Evolutionary conservation across 768 basidiomycete species (phyloP).

Genomic region (Aureoboletus auriporus): DNA sequence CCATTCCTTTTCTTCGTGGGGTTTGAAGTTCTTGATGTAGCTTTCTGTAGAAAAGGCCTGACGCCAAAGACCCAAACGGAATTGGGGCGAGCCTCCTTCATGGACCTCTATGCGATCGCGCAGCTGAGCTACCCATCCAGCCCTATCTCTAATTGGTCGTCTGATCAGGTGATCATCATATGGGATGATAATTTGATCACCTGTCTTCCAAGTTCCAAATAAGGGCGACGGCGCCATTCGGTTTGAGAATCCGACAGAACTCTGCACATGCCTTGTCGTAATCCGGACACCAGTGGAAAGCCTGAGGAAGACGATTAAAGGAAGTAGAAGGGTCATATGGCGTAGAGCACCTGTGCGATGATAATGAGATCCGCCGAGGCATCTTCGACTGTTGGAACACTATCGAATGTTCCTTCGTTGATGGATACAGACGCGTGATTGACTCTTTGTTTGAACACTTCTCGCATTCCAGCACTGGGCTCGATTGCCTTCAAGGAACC

Average conservation of each 20-base stretch:
- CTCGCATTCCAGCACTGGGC: slow-evolving; percentile 85
- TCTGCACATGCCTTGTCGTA: slow-evolving; percentile 68
- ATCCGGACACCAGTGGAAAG: slow-evolving; percentile 92
- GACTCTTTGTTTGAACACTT: slow-evolving; percentile 56
- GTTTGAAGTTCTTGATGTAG: slow-evolving; percentile 58
- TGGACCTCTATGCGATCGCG: slow-evolving; percentile 66
- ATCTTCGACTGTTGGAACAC: slow-evolving; percentile 48
- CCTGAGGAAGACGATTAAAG: slow-evolving; percentile 41
- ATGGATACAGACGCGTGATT: slow-evolving; percentile 49
- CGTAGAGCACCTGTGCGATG: slow-evolving; percentile 60
- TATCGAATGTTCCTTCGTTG: slow-evolving; percentile 68
- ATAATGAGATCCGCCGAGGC: slow-evolving; percentile 77
- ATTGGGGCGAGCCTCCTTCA: slow-evolving; percentile 78
- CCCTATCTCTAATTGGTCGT: slow-evolving; percentile 40
- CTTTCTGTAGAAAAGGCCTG: slow-evolving; percentile 57
- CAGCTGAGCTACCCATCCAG: slow-evolving; percentile 71
- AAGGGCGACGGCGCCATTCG: slow-evolving; percentile 62
- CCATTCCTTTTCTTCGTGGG: slow-evolving; percentile 56
- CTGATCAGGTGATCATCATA: background rate
- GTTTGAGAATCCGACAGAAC: slow-evolving; percentile 77
- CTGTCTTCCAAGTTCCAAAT: slow-evolving; percentile 93
- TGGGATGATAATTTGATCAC: slow-evolving; percentile 26
- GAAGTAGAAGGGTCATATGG: slow-evolving; percentile 4
- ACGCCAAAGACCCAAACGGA: slow-evolving; percentile 73
- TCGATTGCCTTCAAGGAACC: slow-evolving; percentile 66